Evolutionary conservation across 495 filamentous ascomycete species (phyloP), one percentile per base, ranked within the genome.

Genomic region (Neurospora sp.): DNA sequence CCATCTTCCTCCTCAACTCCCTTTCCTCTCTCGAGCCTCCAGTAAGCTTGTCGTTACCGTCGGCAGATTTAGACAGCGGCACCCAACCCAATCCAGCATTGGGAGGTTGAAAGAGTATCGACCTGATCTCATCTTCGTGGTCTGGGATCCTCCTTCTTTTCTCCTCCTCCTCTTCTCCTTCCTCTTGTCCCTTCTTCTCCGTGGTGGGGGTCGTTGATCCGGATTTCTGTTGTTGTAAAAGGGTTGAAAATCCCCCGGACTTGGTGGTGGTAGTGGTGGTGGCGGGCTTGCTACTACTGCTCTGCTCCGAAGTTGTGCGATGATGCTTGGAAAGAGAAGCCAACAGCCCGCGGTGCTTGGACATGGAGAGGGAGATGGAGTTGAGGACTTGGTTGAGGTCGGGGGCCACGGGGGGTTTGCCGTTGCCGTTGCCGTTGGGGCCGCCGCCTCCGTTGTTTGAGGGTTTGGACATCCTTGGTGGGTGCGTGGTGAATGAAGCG

Each of bases 51-150:
- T 27, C 27, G n/a, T 37, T 16, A 16, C 40, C 42, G 42, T 45
- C 14, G 0, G 41, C 72, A 44, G 31, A 70, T 73, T 20, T 41
- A 5, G 72, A 70, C 16, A 69, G 59, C 38, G 75, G 68, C 10
- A 42, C 68, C 48, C 75, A 78, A 0, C 82, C 82, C 38, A 84
- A 48, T 1, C 82, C 83, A 0, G 78, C 75, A 76, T 84, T 83
- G n/a, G 81, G 81, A 3, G 82, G 79, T 3, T 72, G 71, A 40
- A 68, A 71, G 48, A 73, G 73, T 8, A 70, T 70, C 1, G 75
- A 73, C 27, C 79, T 74, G n/a, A 81, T 76, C 31, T 83, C 76
- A 20, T 68, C 44, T 20, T 81, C 78, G 41, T 76, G 45, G 4
- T 71, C 73, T 0, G 40, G 53, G 9, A 65, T 27, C 35, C 35